phyloP scores from a whole-genome alignment of 2,329 filamentous ascomycete species.

The Stachybotrys echinatus region DNA sequence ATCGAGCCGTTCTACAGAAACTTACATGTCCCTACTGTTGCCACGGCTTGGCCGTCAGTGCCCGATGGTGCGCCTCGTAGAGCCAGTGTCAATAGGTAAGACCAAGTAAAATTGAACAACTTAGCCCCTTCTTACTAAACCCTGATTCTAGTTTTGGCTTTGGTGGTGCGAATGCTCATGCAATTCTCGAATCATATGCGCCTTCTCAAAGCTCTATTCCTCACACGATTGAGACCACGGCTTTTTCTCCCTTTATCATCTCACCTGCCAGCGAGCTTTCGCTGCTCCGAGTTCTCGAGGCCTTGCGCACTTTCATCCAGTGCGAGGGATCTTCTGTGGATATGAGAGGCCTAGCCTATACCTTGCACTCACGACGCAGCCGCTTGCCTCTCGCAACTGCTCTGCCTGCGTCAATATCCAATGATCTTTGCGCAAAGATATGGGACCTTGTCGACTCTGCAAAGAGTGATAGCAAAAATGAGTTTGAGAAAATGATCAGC shows the following conservation, averaged over 20 bases:
- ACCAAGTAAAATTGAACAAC: neutral
- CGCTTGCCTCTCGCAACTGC: neutral
- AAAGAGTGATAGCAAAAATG: neutral
- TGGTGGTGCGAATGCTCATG: neutral
- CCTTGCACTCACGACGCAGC: neutral
- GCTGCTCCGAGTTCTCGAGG: slow-evolving; percentile 7
- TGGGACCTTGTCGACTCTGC: neutral
- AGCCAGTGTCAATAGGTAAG: neutral
- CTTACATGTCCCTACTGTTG: neutral
- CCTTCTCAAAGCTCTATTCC: neutral
- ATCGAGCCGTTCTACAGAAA: neutral
- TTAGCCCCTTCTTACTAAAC: neutral
- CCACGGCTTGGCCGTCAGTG: too few relatives aligned
- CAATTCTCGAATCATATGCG: neutral
- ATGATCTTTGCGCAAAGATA: neutral
- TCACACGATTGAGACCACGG: neutral
- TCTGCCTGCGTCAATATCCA: neutral
- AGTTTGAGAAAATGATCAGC: neutral
- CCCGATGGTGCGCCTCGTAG: neutral
- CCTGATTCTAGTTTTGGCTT: neutral
- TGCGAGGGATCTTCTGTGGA: too few relatives aligned
- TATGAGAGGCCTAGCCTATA: neutral
- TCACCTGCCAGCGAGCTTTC: slow-evolving; percentile 1
- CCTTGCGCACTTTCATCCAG: slow-evolving; percentile 21
- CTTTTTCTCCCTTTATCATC: slow-evolving; percentile 3